A percentile compares a stretch with the other conserved stretches of the same genome.
phyloP scores from a whole-genome alignment of 177 flowering plant species.

The Vitis hybrid region DNA sequence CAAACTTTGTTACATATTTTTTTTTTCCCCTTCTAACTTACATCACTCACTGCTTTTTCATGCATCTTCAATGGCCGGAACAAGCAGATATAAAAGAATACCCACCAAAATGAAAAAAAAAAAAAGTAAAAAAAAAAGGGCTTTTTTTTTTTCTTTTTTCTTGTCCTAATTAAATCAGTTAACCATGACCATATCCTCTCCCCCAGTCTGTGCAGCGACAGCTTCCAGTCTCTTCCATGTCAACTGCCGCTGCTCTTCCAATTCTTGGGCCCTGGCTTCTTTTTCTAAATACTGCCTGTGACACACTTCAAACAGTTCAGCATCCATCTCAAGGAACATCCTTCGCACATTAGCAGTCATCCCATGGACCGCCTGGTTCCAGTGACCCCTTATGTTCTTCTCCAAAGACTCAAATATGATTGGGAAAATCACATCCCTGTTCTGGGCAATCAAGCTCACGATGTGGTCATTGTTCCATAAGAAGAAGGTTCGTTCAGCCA shows the following conservation, averaged over 20 bases:
- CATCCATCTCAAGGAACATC: conserved; percentile 72
- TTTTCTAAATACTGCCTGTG: conserved; percentile 43
- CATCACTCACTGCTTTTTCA: no score
- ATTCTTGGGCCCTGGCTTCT: conserved; percentile 38
- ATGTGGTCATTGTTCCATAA: conserved; percentile 77
- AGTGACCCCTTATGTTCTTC: conserved; percentile 57
- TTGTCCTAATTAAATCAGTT: neutral
- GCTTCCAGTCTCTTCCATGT: conserved; percentile 63
- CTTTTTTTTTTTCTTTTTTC: no score
- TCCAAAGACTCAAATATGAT: conserved; percentile 60
- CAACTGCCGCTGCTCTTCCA: conserved; percentile 45
- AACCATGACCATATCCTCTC: conserved; percentile 19
- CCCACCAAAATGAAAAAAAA: no score
- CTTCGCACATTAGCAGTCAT: conserved; percentile 54
- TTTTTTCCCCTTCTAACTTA: no score
- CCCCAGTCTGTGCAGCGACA: conserved; percentile 38
- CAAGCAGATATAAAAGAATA: no score
- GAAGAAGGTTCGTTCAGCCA: conserved; percentile 73
- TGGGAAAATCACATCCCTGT: conserved; percentile 53
- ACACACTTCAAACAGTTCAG: conserved; percentile 61
- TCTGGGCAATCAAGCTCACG: conserved; percentile 65
- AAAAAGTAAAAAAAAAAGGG: no score
- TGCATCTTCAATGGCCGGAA: no score
- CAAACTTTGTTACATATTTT: no score
- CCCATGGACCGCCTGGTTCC: conserved; percentile 70